Evolutionary conservation across 345 rosid genomes (phyloP).

Genomic region (Eucalyptus fibrosa): DNA sequence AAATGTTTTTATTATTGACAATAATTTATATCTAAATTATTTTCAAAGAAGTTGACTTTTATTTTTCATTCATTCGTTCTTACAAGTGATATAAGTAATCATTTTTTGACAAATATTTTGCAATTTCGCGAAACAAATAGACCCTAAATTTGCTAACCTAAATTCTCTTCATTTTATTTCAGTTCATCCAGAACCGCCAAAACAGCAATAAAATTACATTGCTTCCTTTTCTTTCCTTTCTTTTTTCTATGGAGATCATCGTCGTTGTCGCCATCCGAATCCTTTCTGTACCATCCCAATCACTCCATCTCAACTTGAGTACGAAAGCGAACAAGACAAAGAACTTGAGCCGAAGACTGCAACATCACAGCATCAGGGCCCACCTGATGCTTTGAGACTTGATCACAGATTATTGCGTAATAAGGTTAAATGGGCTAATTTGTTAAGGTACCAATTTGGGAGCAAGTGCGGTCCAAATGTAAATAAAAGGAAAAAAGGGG

Average conservation of each 20-base stretch:
- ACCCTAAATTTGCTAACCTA: rapidly evolving
- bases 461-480: neutral
- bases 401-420: neutral
- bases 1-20: rapidly evolving
- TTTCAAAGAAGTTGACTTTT: rapidly evolving
- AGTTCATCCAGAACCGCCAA: neutral
- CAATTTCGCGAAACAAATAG: no score
- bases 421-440: neutral
- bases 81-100: no score
- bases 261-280: neutral
- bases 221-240: neutral
- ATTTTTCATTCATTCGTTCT: no score
- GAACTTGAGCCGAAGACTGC: rapidly evolving
- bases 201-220: neutral
- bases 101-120: no score
- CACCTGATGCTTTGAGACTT: neutral
- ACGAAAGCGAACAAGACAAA: neutral
- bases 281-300: neutral
- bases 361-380: neutral
- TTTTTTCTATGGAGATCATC: neutral
- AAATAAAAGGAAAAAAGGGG: neutral
- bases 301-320: neutral
- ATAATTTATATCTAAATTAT: no score
- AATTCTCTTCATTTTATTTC: neutral
- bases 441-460: neutral